Evolutionary conservation across 2,329 filamentous ascomycete genomes (phyloP), one percentile per base, ranked within the genome.

Genomic region (Aquanectria penicillioides): DNA sequence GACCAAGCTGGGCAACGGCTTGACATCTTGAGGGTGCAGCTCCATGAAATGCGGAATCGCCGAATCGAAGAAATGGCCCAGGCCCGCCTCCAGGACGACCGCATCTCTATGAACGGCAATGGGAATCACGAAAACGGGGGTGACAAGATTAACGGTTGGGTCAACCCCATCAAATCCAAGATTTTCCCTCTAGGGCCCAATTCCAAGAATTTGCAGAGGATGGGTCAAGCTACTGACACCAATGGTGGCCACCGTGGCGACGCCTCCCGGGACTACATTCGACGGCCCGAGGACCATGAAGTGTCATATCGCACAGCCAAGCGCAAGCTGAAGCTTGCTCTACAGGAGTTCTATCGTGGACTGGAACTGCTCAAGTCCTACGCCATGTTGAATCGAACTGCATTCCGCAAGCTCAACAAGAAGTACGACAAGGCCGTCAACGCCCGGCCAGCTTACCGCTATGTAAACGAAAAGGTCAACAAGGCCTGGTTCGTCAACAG

Each of bases 351-450:
- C 73, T 98, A 99, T 73, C 89, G 94, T 17, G 90, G 92, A 1
- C 82, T 99, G 12, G 95, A 99, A 73, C 80, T 98, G 40, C 83
- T 99, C 58, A 98, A 97, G 77, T 91, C 92, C 0, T 99, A 97
- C 69, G 90, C 93, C 2, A 79, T 97, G 18, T 82, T 97, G 12
- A 99, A 99, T 74, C 86, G 93, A 44, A 97, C 93, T 0, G 95
- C 93, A 0, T 98, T 98, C 71, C 89, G 94, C 26, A 99, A 99
- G 75, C 93, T 99, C 72, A 97, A 97, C 78, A 99, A 99, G 76
- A 99, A 99, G 77, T 98, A 96, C 73, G 94, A 98, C 81, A 99
- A 98, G 78, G 87, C 90, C 2, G 87, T 93, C 55, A 87, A 93
- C 67, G 89, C 93, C 34, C 86, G 90, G 10, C 92, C 92, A 0